phyloP scores from a whole-genome alignment of 2,329 filamentous ascomycete species.

The Talaromyces sp. region DNA sequence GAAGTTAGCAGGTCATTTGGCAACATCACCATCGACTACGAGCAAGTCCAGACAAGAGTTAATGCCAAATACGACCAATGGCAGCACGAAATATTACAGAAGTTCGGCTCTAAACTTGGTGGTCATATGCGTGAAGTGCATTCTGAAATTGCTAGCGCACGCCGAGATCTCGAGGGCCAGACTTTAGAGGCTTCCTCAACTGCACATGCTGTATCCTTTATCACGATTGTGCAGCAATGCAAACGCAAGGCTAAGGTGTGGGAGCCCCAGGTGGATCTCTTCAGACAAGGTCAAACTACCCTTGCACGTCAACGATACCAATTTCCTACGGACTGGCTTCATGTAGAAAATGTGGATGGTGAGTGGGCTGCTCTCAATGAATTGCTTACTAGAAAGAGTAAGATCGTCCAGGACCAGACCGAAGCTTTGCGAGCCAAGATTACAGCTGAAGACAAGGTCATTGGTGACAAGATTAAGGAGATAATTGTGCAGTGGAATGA shows the following conservation, averaged over 20 bases:
- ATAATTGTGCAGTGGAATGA: constrained; percentile 87
- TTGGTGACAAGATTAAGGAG: constrained; percentile 82
- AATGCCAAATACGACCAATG: constrained; percentile 99
- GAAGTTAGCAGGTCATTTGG: constrained; percentile 91
- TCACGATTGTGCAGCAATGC: constrained; percentile 94
- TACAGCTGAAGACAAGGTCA: constrained; percentile 83
- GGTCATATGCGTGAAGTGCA: constrained; percentile 90
- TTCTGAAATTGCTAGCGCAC: constrained; percentile 84
- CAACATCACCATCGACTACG: constrained; percentile 92
- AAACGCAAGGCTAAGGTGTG: constrained; percentile 90
- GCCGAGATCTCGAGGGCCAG: constrained; percentile 85
- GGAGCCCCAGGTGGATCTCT: constrained; percentile 94
- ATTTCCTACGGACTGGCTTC: constrained; percentile 89
- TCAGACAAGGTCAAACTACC: constrained; percentile 91
- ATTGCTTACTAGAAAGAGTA: constrained; percentile 84
- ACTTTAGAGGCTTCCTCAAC: constrained; percentile 92
- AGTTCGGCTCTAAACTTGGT: constrained; percentile 86
- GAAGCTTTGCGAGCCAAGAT: constrained; percentile 96
- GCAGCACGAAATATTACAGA: constrained; percentile 94
- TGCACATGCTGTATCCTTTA: constrained; percentile 95
- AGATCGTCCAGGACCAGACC: constrained; percentile 93
- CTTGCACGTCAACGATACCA: constrained; percentile 89
- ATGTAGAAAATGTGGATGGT: constrained; percentile 92
- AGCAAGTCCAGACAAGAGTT: constrained; percentile 97
- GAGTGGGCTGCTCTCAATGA: constrained; percentile 95